Evolutionary conservation across 2,329 filamentous ascomycete species (phyloP), one percentile per base, ranked within the genome.

Genomic region (Hymenoscyphus fructigenus): DNA sequence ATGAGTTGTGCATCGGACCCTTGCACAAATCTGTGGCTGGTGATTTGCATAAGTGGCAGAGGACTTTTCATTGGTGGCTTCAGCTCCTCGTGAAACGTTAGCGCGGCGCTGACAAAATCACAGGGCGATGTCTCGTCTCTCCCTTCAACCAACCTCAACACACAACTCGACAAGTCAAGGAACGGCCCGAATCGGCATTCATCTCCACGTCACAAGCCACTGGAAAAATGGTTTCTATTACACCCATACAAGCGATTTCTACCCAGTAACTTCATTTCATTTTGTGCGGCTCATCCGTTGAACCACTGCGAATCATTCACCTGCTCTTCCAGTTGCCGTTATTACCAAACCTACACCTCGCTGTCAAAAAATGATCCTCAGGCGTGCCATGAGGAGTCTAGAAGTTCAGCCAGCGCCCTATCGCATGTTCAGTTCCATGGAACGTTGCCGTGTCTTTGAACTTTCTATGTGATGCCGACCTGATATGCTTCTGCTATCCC

Each of bases 61-160:
- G 10, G 20, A 14, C 20, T 26, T 53, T 53, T 53, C 10, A 53
- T 53, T 53, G 20, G 47, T 53, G 10, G 20, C 20, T 23, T 26
- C 20, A 26, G n/a, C 23, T 23, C 10, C 47, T 53, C 47, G 47
- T 53, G 59, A 61, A 61, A 61, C 59, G 53, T 34, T 55, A 61
- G 41, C 41, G 59, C 12, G 59, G 15, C 10, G 41, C 23, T 26
- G 28, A 50, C 50, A 61, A 59, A 61, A 61, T 61, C 59, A 61
- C 59, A 61, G 59, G 59, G 44, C 59, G 26, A 61, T 34, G 12
- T 23, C 28, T 61, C 20, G 5, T 29, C 26, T 32, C 10, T 23
- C 28, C 55, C 15, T 1, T 29, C 17, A 55, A 28, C 50, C 44
- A 36, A 61, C 59, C 23, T 61, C 59, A 44, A 7, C 44, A 50